A percentile compares a stretch with the other conserved stretches of the same genome.
Evolutionary conservation across 257 asterid genomes (phyloP).

Genomic region (Forsythia suspensa): DNA sequence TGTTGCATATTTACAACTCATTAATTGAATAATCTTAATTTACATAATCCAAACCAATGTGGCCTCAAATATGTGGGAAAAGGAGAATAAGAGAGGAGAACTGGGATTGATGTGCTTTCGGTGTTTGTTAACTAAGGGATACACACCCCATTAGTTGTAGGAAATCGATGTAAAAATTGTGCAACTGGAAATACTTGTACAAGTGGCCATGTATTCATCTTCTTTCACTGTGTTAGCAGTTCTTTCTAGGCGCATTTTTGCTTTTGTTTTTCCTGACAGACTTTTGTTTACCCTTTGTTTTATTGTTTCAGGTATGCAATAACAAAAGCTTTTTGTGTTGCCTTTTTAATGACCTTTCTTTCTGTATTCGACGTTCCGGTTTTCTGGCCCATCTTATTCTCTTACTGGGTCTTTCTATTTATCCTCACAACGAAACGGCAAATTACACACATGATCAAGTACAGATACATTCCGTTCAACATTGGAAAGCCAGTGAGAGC

Average conservation of each 20-base stretch:
- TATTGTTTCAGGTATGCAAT: slow-evolving; percentile 74
- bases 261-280: background rate
- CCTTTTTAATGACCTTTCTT: slow-evolving; percentile 76
- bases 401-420: slow-evolving; percentile 78
- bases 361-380: slow-evolving; percentile 88
- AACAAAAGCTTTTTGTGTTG: slow-evolving; percentile 85
- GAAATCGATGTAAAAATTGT: background rate
- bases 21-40: slow-evolving; percentile 4
- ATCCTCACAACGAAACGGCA: slow-evolving; percentile 89
- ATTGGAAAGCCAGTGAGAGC: slow-evolving; percentile 75
- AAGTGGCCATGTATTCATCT: background rate
- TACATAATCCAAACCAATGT: background rate
- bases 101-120: slow-evolving; percentile 9
- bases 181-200: background rate
- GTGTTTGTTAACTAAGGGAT: slow-evolving; percentile 7
- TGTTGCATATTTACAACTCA: background rate
- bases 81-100: background rate
- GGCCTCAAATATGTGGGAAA: slow-evolving; percentile 6
- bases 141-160: background rate
- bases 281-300: background rate
- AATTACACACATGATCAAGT: slow-evolving; percentile 83
- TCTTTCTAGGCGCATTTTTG: background rate
- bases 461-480: slow-evolving; percentile 75
- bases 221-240: background rate
- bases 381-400: slow-evolving; percentile 86